phyloP scores from a whole-genome alignment of 345 rosid genomes.

The Citrus reticulata region DNA sequence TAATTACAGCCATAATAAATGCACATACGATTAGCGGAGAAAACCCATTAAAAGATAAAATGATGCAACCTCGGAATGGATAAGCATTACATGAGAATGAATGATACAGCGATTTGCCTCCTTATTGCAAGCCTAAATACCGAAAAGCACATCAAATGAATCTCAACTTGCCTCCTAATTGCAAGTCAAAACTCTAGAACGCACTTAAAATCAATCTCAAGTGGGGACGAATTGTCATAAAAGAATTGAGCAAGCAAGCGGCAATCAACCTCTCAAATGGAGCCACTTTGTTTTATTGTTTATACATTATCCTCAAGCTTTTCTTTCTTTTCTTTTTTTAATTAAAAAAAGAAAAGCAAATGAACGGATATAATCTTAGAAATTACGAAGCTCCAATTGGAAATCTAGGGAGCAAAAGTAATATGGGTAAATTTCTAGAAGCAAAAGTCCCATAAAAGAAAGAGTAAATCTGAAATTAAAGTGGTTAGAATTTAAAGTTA shows the following conservation, averaged over 20 bases:
- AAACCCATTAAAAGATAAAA: neutral
- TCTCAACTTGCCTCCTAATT: neutral
- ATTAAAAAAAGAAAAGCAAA: too few relatives aligned
- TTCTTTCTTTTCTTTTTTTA: too few relatives aligned
- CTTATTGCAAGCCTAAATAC: neutral
- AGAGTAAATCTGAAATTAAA: too few relatives aligned
- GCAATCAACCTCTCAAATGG: neutral
- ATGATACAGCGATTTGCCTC: neutral
- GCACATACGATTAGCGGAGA: neutral
- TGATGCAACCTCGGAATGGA: neutral
- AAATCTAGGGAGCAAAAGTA: too few relatives aligned
- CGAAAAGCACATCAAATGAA: neutral
- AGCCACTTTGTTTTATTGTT: neutral
- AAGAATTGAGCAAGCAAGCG: neutral
- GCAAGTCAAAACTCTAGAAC: neutral
- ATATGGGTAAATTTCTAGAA: too few relatives aligned
- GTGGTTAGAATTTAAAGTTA: too few relatives aligned
- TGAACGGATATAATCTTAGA: too few relatives aligned
- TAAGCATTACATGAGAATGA: neutral
- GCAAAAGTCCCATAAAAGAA: too few relatives aligned
- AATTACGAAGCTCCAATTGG: rapidly evolving
- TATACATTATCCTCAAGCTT: neutral
- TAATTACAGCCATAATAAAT: neutral
- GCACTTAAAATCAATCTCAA: neutral
- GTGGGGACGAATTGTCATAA: neutral